Base-by-base conservation (phyloP, 805 yeast species). In the Candida dajiaensis region DNA sequence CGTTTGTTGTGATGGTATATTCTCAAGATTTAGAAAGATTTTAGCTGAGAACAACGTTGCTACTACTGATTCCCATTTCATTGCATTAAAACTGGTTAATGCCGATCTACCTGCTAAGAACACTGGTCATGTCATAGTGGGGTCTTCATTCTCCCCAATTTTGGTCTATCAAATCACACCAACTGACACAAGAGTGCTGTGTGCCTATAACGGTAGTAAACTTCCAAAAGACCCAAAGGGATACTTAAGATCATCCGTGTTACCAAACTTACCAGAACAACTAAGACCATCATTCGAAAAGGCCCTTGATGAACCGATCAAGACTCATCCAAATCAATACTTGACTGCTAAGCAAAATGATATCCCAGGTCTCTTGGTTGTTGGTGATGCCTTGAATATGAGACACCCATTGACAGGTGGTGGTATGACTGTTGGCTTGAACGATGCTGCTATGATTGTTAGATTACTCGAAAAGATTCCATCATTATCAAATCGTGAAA, bases 341-440 rank as follows among this genome's bases (percentile, higher is more conserved):
- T 71, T 94, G 43, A 78, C 95, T 21, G 97, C 97, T 1, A 73
- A 78, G 47, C 72, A 73, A 43, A 90, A 89, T 61, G 71, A 71
- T 26, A 73, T 78, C 38, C 82, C 81, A 11, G 99, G 99, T 12
- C 69, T 89, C 41, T 72, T 94, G 33, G 74, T 92, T 54, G 62
- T 94, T 31, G 99, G 99, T 42, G 99, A 94, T 64, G 87, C 99
- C 2, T 73, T 90, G 56, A 94, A 94, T 65, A 94, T 94, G 97
- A 78, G 99, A 64, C 99, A 94, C 64, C 99, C 99, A 23, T 76
- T 94, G 50, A 94, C 98, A 1, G 99, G 99, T 44, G 99, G 99
- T 53, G 99, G 99, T 50, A 94, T 94, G 99, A 89, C 98, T 22
- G 99, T 94, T 38, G 97, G 97, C 2, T 71, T 94, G 50, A 86